Evolutionary conservation across 441 rosid genomes (phyloP).

Genomic region (Pelargonium cotyledonis): DNA sequence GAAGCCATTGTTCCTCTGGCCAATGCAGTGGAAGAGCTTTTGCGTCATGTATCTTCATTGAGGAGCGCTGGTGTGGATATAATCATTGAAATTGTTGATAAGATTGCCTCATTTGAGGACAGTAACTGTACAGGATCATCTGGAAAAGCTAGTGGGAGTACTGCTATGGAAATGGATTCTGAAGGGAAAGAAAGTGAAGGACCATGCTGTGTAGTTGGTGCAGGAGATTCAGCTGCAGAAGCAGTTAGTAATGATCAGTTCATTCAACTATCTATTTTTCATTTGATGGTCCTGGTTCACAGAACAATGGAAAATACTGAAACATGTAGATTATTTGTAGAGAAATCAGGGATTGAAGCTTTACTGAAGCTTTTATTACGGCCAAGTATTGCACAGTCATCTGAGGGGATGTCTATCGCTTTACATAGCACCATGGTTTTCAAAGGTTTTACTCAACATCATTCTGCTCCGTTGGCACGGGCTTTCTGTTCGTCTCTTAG

Average conservation of each 20-base stretch:
- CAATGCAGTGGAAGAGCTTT: conserved; percentile 95
- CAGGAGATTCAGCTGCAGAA: conserved; percentile 39
- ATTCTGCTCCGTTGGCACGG: conserved; percentile 82
- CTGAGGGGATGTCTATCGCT: conserved; percentile 96
- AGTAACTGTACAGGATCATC: conserved; percentile 39
- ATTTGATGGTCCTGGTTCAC: conserved; percentile 90
- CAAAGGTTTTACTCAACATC: conserved; percentile 94
- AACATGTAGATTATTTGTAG: conserved; percentile 91
- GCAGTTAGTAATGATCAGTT: conserved; percentile 76
- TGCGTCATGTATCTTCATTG: conserved; percentile 86
- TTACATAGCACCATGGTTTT: conserved; percentile 98
- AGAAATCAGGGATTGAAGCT: conserved; percentile 94
- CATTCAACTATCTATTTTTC: conserved; percentile 81
- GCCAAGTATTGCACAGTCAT: conserved; percentile 83
- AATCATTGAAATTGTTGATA: conserved; percentile 81
- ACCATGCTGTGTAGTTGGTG: conserved; percentile 39
- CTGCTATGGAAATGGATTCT: conserved; percentile 93
- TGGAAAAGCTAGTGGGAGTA: conserved; percentile 44
- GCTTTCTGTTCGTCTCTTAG: conserved; percentile 84
- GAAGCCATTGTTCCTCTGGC: conserved; percentile 95
- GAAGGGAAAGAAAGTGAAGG: conserved; percentile 54
- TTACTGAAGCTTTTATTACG: conserved; percentile 77
- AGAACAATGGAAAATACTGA: conserved; percentile 95
- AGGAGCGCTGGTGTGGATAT: conserved; percentile 89
- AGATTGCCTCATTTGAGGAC: conserved; percentile 61